phyloP scores from a whole-genome alignment of 2,329 filamentous ascomycete species.

The Thielaviopsis punctulata region DNA sequence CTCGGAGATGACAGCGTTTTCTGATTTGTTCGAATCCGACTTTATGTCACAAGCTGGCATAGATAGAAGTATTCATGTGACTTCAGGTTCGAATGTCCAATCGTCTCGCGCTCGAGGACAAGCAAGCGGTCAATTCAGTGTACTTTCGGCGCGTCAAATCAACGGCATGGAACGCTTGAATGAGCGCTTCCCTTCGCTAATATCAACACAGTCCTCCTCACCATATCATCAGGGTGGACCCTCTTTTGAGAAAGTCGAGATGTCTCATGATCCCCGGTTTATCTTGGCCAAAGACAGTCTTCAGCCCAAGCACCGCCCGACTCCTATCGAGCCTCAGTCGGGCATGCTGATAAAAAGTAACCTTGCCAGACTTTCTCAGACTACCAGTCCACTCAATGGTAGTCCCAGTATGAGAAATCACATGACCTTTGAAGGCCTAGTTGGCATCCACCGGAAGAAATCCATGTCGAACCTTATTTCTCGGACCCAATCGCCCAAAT shows the following conservation, averaged over 20 bases:
- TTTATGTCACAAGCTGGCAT: background rate
- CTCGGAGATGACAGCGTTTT: constrained; percentile 6
- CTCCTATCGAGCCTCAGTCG: background rate
- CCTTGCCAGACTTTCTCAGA: background rate
- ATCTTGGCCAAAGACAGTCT: no score
- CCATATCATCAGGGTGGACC: no score
- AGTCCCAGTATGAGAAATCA: background rate
- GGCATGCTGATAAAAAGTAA: background rate
- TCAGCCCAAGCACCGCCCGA: no score
- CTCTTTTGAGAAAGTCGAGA: no score
- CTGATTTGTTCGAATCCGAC: constrained; percentile 6
- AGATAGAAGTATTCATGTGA: background rate
- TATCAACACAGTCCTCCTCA: no score
- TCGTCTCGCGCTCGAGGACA: background rate
- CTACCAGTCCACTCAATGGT: background rate
- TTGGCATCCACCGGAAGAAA: background rate
- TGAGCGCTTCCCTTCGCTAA: no score
- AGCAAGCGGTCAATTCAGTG: background rate
- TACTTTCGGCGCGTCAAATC: no score
- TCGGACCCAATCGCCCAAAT: background rate
- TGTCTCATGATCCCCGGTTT: no score
- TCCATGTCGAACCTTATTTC: background rate
- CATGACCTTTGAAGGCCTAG: background rate
- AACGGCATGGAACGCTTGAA: no score
- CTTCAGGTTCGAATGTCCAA: constrained; percentile 1